A percentile compares a stretch with the other conserved stretches of the same genome.
phyloP scores from a whole-genome alignment of 768 basidiomycete genomes.

The Russula earlei region DNA sequence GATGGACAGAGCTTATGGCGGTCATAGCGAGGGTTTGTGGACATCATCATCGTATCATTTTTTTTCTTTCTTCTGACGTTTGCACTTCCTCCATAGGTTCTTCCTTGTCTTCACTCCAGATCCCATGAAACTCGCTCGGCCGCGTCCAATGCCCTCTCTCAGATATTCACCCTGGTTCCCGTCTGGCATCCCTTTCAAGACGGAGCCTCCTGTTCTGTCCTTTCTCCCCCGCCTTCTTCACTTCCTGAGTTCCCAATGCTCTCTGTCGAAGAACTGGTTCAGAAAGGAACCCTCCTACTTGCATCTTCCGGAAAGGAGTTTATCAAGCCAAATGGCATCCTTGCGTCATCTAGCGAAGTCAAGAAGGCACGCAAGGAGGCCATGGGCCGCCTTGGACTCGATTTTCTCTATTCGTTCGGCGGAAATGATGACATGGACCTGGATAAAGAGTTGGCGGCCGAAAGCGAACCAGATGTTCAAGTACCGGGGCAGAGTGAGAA shows the following conservation, averaged over 20 bases:
- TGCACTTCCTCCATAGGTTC: conserved; percentile 42
- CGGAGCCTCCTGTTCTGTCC: conserved; percentile 24
- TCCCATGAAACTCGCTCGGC: conserved; percentile 89
- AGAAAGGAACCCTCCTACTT: conserved; percentile 70
- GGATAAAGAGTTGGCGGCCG: conserved; percentile 67
- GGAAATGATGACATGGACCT: conserved; percentile 73
- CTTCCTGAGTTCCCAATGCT: conserved; percentile 62
- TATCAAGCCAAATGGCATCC: conserved; percentile 57
- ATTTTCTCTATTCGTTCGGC: conserved; percentile 70
- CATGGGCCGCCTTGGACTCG: conserved; percentile 79
- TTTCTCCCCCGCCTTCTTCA: conserved; percentile 24
- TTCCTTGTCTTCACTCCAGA: conserved; percentile 86
- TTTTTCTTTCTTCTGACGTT: neutral
- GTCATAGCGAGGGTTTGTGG: conserved; percentile 71
- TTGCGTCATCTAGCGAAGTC: conserved; percentile 68
- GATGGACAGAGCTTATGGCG: conserved; percentile 85
- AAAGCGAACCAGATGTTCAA: conserved; percentile 37
- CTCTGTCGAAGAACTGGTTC: conserved; percentile 65
- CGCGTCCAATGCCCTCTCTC: conserved; percentile 79
- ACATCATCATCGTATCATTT: conserved; percentile 27
- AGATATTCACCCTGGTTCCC: conserved; percentile 79
- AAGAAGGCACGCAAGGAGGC: conserved; percentile 83
- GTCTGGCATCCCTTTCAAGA: conserved; percentile 54
- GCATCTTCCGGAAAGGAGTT: conserved; percentile 95
- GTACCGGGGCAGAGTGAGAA: conserved; percentile 18